A percentile compares a stretch with the other conserved stretches of the same genome.
Evolutionary conservation across 2,329 filamentous ascomycete species (phyloP).

Genomic region (Colletotrichum echinochloae): DNA sequence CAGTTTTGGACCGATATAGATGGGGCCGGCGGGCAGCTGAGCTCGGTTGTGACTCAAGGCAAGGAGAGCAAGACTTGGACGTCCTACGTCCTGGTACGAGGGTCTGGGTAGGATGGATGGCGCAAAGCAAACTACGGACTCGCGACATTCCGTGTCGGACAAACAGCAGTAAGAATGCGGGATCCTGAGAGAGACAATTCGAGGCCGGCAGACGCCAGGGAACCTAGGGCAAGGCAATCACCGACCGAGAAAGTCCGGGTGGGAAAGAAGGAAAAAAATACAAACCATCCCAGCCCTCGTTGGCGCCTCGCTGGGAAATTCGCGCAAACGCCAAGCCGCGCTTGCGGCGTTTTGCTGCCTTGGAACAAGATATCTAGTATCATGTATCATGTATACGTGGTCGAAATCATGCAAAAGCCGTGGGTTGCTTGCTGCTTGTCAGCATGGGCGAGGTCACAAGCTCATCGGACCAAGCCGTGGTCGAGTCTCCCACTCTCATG

Average conservation of each 20-base stretch:
- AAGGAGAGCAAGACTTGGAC: not conserved
- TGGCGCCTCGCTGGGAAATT: not conserved
- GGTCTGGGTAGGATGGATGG: not conserved
- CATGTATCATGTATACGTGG: no score
- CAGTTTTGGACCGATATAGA: not conserved
- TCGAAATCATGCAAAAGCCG: no score
- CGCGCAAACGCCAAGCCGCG: constrained; percentile 4
- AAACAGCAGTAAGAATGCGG: not conserved
- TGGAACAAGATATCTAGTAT: not conserved
- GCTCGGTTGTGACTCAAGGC: no score
- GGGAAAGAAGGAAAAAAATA: not conserved
- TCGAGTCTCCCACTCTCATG: not conserved
- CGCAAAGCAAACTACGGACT: not conserved
- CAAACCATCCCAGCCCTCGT: not conserved
- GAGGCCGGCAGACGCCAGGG: not conserved
- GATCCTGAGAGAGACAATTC: not conserved
- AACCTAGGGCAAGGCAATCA: not conserved
- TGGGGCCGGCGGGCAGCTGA: not conserved
- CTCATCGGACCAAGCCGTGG: constrained; percentile 4
- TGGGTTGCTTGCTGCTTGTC: not conserved
- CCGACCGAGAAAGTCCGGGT: not conserved
- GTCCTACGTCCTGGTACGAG: not conserved
- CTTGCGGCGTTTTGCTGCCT: not conserved
- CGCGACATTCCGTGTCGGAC: not conserved
- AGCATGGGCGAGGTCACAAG: not conserved